phyloP scores from a whole-genome alignment of 441 rosid genomes.

The Sinapis alba region DNA sequence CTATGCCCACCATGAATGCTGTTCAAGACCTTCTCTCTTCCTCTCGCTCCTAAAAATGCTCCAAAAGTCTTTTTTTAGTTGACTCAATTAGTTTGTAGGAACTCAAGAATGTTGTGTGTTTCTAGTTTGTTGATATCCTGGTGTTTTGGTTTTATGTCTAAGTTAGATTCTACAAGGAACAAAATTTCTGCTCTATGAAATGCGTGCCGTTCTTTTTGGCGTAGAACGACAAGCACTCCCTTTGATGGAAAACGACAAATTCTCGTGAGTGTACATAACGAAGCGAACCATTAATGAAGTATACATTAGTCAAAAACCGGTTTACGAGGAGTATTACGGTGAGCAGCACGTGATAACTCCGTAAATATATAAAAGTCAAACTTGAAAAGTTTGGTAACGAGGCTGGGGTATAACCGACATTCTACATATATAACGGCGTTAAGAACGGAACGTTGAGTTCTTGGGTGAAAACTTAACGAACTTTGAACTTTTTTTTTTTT shows the following conservation, averaged over 20 bases:
- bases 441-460: not conserved
- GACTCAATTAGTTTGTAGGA: slow-evolving; percentile 14
- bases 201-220: not conserved
- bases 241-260: not conserved
- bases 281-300: not conserved
- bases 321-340: not conserved
- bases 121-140: slow-evolving; percentile 36
- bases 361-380: not conserved
- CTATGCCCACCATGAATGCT: slow-evolving; percentile 73
- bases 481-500: not conserved
- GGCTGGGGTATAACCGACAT: slow-evolving; percentile 23
- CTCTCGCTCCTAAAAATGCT: slow-evolving; percentile 32
- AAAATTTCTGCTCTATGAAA: not conserved
- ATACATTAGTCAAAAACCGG: not conserved
- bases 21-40: slow-evolving; percentile 52
- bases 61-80: not conserved
- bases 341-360: not conserved
- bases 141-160: slow-evolving; percentile 13
- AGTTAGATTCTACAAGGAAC: not conserved
- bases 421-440: slow-evolving; percentile 16
- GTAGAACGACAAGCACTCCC: not conserved
- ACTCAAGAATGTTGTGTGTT: slow-evolving; percentile 32
- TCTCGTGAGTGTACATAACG: not conserved
- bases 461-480: slow-evolving; percentile 14
- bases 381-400: not conserved